phyloP scores from a whole-genome alignment of 1,284 basidiomycete genomes.

The Ceratobasidium theobromae region DNA sequence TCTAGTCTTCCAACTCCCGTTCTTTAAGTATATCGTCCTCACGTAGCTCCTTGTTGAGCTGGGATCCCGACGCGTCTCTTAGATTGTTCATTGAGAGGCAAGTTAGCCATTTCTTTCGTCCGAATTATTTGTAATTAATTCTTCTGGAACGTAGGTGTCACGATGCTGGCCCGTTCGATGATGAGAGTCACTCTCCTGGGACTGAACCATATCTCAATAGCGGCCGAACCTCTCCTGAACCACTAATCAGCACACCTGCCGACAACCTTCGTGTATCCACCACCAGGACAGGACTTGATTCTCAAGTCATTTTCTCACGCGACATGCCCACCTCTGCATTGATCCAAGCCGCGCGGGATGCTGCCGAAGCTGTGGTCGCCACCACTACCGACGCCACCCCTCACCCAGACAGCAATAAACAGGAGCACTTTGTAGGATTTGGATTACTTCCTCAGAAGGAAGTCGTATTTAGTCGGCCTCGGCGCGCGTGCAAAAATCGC shows the following conservation, averaged over 20 bases:
- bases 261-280: neutral
- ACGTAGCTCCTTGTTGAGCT: neutral
- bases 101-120: neutral
- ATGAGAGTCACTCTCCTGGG: neutral
- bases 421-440: slow-evolving; percentile 6
- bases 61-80: slow-evolving; percentile 24
- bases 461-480: slow-evolving; percentile 11
- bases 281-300: neutral
- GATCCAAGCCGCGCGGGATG: slow-evolving; percentile 23
- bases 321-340: slow-evolving; percentile 22
- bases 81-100: slow-evolving; percentile 23
- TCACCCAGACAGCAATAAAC: neutral
- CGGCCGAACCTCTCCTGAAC: slow-evolving; percentile 8
- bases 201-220: slow-evolving; percentile 3
- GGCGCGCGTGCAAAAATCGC: slow-evolving; percentile 6
- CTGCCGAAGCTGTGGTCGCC: neutral
- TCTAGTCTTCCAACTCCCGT: neutral
- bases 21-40: slow-evolving; percentile 4
- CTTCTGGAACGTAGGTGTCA: neutral
- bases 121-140: neutral
- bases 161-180: neutral
- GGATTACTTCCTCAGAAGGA: slow-evolving; percentile 4
- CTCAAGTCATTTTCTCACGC: neutral
- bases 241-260: no score
- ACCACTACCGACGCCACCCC: neutral